Base-by-base conservation (phyloP, 352 stramenopile species). In the Pythium volutum region DNA sequence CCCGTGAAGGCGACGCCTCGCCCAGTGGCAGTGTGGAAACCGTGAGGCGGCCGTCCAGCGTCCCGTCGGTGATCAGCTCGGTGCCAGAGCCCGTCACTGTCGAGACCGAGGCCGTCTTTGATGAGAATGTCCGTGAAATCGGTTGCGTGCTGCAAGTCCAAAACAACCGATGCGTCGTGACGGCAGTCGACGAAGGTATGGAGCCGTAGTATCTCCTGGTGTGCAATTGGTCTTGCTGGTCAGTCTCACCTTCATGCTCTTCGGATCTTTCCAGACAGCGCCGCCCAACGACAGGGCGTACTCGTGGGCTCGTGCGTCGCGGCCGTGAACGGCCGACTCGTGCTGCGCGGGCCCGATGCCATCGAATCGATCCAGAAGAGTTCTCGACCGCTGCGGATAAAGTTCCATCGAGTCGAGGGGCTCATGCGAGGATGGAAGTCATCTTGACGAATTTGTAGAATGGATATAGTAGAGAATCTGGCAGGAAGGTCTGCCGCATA, bases 341-440 rank as follows among this genome's bases (percentile, higher is more conserved):
- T 74, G 23, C 57, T 83, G 34, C 74, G 79, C 26, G 76, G 73
- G 12, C 65, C 67, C 29, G 81, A 90, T 22, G 60, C 76, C 36
- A 72, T 91, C 41, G 67, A 55, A 14, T 63, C 73, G 41, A 84
- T 93, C 48, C 70, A 75, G 52, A 79, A 74, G 12, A 81, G 75
- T 4, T 51, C 69, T 33, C 79, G 84, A 42, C 84, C 84, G 15
- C 67, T 93, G 27, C 62, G 74, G 51, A 72, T 93, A 55, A 87
- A 70, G 25, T 73, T 93, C 46, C 81, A 87, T 66, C 84, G 81
- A 15, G 80, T 92, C n/a, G 80, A 92, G 70, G 80, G 80, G 0
- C 71, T 92, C 18, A 92, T 90, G 80, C 73, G 79, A 48, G 82
- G 74, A 7, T 89, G 82, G 82, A 80, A 57, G 29, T 38, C 48